Percentiles rank a stretch among this genome's conserved stretches.
Conservation (phyloP, 331 rosid species). For the Prunus yedoensis region DNA sequence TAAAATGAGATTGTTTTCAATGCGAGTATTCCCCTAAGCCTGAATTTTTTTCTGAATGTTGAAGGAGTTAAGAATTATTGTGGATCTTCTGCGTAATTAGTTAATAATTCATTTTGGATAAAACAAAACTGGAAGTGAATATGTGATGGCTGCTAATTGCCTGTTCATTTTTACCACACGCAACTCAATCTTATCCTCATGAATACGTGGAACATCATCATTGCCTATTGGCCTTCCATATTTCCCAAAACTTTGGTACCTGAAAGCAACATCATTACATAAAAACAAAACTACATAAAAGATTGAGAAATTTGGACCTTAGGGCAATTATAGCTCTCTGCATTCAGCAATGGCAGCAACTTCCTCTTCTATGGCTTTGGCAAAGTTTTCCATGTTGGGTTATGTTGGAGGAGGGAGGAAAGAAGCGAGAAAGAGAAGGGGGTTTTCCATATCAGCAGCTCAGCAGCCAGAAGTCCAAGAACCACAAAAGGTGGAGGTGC, state of each 20-base stretch:
- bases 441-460: slow-evolving; percentile 37
- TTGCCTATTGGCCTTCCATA: slow-evolving; percentile 3
- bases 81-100: not conserved
- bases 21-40: not conserved
- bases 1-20: slow-evolving; percentile 2
- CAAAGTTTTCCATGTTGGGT: slow-evolving; percentile 54
- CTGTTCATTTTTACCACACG: slow-evolving; percentile 36
- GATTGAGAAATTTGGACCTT: slow-evolving; percentile 3
- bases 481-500: slow-evolving; percentile 28
- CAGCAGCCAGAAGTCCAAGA: slow-evolving; percentile 52
- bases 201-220: slow-evolving; percentile 16
- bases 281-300: slow-evolving; percentile 5
- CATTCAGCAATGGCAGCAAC: slow-evolving; percentile 69
- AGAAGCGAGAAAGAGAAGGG: slow-evolving; percentile 31
- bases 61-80: not conserved
- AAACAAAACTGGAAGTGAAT: no score
- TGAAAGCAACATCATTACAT: slow-evolving; percentile 13
- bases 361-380: slow-evolving; percentile 57
- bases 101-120: no score
- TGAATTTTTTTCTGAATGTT: not conserved
- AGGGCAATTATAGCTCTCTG: not conserved
- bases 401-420: slow-evolving; percentile 42
- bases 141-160: not conserved
- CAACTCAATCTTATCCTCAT: slow-evolving; percentile 51
- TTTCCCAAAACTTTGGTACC: not conserved